Percentiles rank a stretch among this genome's conserved stretches.
Evolutionary conservation across 345 rosid species (phyloP).

Genomic region (Eucalyptus cloeziana): DNA sequence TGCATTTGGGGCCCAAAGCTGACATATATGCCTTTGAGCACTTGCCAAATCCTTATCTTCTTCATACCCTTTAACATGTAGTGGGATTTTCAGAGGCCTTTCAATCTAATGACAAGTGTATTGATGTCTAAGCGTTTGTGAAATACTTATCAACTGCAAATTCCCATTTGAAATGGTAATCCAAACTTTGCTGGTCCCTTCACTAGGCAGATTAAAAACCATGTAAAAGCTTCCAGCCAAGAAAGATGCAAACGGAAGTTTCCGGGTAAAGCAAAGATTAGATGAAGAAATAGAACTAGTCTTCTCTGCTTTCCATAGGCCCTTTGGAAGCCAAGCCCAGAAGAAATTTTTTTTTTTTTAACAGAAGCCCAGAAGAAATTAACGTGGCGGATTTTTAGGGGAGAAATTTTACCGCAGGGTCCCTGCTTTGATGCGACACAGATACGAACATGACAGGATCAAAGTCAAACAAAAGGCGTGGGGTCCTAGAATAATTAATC

Average conservation of each 20-base stretch:
- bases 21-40: background rate
- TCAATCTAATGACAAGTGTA: background rate
- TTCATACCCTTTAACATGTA: background rate
- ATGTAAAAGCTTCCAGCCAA: background rate
- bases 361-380: background rate
- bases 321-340: background rate
- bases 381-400: background rate
- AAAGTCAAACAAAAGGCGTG: background rate
- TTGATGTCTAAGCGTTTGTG: background rate
- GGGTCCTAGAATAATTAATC: background rate
- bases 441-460: background rate
- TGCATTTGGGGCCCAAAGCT: background rate
- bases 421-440: background rate
- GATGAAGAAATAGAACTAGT: background rate
- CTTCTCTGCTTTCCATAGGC: background rate
- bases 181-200: background rate
- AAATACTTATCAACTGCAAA: background rate
- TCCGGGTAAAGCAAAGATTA: background rate
- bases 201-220: background rate
- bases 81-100: background rate
- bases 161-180: background rate
- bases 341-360: no score
- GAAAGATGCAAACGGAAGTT: background rate
- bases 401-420: background rate
- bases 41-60: background rate